A percentile compares a stretch with the other conserved stretches of the same genome.
Conservation (phyloP, 805 yeast genomes). For the Wickerhamomyces subpelliculosus region DNA sequence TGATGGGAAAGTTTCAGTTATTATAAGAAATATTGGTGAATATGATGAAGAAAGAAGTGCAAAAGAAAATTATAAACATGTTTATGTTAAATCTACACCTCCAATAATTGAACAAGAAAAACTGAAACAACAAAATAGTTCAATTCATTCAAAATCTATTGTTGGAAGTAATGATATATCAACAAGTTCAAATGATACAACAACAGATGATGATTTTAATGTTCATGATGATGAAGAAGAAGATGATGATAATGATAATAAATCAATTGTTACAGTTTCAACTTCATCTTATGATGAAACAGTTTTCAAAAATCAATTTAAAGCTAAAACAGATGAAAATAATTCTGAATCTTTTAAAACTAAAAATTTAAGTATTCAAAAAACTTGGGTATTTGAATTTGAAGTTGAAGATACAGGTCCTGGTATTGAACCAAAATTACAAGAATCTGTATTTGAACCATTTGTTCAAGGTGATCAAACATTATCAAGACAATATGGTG, state of each 20-base stretch:
- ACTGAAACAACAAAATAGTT: conserved; percentile 1
- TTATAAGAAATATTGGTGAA: conserved; percentile 59
- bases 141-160: too few relatives aligned
- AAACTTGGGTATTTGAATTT: conserved; percentile 43
- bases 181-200: conserved; percentile 6
- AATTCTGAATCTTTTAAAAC: conserved; percentile 16
- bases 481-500: conserved; percentile 84
- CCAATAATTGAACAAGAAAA: not conserved
- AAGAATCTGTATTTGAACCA: conserved; percentile 86
- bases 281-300: conserved; percentile 36
- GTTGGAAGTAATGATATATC: not conserved
- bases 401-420: conserved; percentile 90
- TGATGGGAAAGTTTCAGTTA: conserved; percentile 71
- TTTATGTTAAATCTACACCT: conserved; percentile 29
- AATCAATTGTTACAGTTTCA: conserved; percentile 16
- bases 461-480: conserved; percentile 97
- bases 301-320: conserved; percentile 36
- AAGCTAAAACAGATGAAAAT: conserved; percentile 16
- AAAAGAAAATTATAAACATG: conserved; percentile 34
- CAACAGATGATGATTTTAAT: conserved; percentile 8
- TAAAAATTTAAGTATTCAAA: conserved; percentile 18
- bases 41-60: conserved; percentile 52
- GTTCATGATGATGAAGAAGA: too few relatives aligned
- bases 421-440: conserved; percentile 80
- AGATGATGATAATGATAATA: conserved; percentile 13